Conservation (phyloP, 441 rosid species). For the Syzygium syzygioides region DNA sequence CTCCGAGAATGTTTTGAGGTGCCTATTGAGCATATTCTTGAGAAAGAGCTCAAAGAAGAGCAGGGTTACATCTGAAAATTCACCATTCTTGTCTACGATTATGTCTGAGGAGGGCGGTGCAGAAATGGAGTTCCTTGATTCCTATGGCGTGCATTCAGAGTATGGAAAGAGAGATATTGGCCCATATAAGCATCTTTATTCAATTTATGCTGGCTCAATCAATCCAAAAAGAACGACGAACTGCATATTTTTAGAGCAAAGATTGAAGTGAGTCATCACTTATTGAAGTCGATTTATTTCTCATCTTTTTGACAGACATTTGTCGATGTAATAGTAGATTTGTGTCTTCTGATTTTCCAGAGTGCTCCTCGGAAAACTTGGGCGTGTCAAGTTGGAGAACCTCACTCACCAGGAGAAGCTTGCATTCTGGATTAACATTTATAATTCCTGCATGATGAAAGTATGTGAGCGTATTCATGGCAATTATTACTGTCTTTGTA, state of each 20-base stretch:
- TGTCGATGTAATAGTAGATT: not conserved
- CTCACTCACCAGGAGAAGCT: conserved; percentile 83
- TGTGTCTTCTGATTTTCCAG: conserved; percentile 29
- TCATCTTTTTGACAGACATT: not conserved
- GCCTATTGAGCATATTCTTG: conserved; percentile 50
- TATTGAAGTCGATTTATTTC: not conserved
- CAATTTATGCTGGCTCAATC: conserved; percentile 42
- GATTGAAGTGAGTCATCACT: conserved; percentile 45
- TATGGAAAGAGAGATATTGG: conserved; percentile 56
- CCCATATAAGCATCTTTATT: conserved; percentile 46
- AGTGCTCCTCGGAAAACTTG: conserved; percentile 49
- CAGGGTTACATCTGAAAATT: conserved; percentile 20
- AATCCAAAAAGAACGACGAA: conserved; percentile 39
- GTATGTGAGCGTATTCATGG: conserved; percentile 24
- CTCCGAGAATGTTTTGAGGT: conserved; percentile 66
- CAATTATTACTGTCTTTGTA: not conserved
- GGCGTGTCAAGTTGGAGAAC: conserved; percentile 40
- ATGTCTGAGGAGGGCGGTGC: conserved; percentile 23
- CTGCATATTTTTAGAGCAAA: conserved; percentile 46
- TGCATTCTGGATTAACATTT: conserved; percentile 88
- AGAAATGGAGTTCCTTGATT: conserved; percentile 33
- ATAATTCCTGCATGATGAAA: conserved; percentile 88
- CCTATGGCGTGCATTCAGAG: conserved; percentile 44
- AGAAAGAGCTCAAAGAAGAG: conserved; percentile 51
- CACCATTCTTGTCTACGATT: conserved; percentile 20